Conservation (phyloP, 306 rosid species). For the Fragaria nilgerrensis region DNA sequence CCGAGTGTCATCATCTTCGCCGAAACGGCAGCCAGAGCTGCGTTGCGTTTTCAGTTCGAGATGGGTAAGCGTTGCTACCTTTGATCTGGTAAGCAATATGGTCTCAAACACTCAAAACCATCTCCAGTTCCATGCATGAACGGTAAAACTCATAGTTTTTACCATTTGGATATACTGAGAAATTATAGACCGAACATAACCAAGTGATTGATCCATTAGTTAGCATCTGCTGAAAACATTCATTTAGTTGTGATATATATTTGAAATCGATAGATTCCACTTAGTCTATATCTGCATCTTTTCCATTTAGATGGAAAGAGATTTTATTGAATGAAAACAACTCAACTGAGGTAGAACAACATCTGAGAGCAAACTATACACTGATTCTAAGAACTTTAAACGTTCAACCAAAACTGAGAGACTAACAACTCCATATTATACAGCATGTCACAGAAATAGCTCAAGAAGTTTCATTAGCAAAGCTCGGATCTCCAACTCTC, state of each 20-base stretch:
- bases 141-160: too few relatives aligned
- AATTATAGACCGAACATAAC: slow-evolving; percentile 23
- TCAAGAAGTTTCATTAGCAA: not conserved
- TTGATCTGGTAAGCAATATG: too few relatives aligned
- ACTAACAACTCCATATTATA: not conserved
- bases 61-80: too few relatives aligned
- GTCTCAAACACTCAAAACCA: too few relatives aligned
- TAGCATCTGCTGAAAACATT: not conserved
- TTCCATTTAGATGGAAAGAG: not conserved
- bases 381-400: not conserved
- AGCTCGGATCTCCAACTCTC: slow-evolving; percentile 1
- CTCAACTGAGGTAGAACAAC: not conserved
- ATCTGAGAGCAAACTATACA: not conserved
- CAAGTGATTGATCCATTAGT: slow-evolving; percentile 23
- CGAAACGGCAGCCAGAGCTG: too few relatives aligned
- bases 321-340: not conserved
- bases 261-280: not conserved
- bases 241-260: not conserved
- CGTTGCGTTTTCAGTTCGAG: too few relatives aligned
- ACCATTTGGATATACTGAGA: too few relatives aligned
- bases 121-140: too few relatives aligned
- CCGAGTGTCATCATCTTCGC: too few relatives aligned
- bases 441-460: not conserved
- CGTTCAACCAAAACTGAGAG: not conserved
- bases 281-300: not conserved